A percentile compares a stretch with the other conserved stretches of the same genome.
phyloP scores from a whole-genome alignment of 2,329 filamentous ascomycete species.

The Venturiaceae sp. region DNA sequence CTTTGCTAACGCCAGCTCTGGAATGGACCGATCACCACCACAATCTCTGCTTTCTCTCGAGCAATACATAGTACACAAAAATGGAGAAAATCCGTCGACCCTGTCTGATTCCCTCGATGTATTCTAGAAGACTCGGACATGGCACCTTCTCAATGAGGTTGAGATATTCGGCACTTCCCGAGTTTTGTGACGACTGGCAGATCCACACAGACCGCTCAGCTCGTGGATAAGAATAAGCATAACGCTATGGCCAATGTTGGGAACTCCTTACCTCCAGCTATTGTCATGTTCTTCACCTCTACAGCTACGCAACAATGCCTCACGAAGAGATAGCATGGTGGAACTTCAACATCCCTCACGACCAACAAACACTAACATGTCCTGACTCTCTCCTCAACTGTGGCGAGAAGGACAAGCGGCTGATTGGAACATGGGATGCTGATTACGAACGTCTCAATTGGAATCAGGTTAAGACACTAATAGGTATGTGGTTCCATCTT shows the following conservation, averaged over 20 bases:
- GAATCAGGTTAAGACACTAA: slow-evolving; percentile 56
- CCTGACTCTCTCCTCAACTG: slow-evolving; percentile 59
- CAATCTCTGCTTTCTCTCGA: neutral
- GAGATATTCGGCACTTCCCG: too few relatives aligned
- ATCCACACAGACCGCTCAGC: neutral
- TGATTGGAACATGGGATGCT: slow-evolving; percentile 61
- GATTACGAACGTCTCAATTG: slow-evolving; percentile 57
- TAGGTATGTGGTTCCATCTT: slow-evolving; percentile 32
- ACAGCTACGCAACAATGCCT: slow-evolving; percentile 8
- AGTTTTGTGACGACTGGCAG: neutral
- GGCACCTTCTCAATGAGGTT: neutral
- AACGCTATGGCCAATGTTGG: neutral
- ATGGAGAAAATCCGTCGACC: too few relatives aligned
- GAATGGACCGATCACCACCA: neutral
- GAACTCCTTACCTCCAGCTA: neutral
- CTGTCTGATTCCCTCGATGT: neutral
- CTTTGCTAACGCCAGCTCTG: neutral
- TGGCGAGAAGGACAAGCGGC: slow-evolving; percentile 56
- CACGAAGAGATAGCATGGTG: slow-evolving; percentile 52
- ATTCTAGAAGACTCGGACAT: neutral
- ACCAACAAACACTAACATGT: slow-evolving; percentile 54
- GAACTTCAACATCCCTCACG: slow-evolving; percentile 66
- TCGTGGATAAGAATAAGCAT: neutral
- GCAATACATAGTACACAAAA: too few relatives aligned
- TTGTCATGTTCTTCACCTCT: neutral